Percentiles rank a stretch among this genome's conserved stretches.
phyloP scores from a whole-genome alignment of 2,329 filamentous ascomycete species.

The Xylaria multiplex region DNA sequence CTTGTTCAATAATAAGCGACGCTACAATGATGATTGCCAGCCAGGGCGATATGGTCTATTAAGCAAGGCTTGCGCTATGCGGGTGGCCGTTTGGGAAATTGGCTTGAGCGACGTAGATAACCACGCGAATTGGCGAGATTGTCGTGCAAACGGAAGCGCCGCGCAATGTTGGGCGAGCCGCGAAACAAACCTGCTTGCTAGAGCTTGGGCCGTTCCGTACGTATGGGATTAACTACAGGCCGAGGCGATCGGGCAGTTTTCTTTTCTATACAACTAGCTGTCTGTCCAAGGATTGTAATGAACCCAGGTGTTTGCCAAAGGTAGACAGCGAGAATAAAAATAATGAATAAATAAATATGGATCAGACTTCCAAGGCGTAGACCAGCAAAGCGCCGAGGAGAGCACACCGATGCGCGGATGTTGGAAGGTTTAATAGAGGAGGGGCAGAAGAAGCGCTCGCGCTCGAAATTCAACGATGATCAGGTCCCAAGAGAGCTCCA shows the following conservation, averaged over 20 bases:
- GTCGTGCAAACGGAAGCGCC: slow-evolving; percentile 35
- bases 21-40: slow-evolving; percentile 31
- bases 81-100: slow-evolving; percentile 28
- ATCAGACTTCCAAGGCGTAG: slow-evolving; percentile 22
- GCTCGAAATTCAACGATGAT: slow-evolving; percentile 34
- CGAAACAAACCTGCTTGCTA: slow-evolving; percentile 30
- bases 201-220: slow-evolving; percentile 28
- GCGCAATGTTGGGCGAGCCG: slow-evolving; percentile 32
- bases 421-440: slow-evolving; percentile 39
- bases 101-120: slow-evolving; percentile 34
- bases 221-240: slow-evolving; percentile 28
- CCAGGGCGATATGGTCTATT: slow-evolving; percentile 27
- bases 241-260: slow-evolving; percentile 16
- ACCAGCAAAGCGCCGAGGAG: slow-evolving; percentile 34
- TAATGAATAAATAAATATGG: slow-evolving; percentile 5
- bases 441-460: slow-evolving; percentile 43
- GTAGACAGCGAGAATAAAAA: neutral
- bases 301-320: slow-evolving; percentile 11
- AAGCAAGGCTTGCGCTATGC: slow-evolving; percentile 30
- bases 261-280: slow-evolving; percentile 1
- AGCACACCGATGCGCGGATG: slow-evolving; percentile 33
- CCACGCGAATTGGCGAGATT: slow-evolving; percentile 27
- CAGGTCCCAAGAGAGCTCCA: slow-evolving; percentile 38
- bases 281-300: slow-evolving; percentile 18
- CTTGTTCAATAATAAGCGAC: slow-evolving; percentile 38